Evolutionary conservation across 78 protist species (phyloP), one percentile per base, ranked within the genome.

Genomic region (Ministeria vibrans): DNA sequence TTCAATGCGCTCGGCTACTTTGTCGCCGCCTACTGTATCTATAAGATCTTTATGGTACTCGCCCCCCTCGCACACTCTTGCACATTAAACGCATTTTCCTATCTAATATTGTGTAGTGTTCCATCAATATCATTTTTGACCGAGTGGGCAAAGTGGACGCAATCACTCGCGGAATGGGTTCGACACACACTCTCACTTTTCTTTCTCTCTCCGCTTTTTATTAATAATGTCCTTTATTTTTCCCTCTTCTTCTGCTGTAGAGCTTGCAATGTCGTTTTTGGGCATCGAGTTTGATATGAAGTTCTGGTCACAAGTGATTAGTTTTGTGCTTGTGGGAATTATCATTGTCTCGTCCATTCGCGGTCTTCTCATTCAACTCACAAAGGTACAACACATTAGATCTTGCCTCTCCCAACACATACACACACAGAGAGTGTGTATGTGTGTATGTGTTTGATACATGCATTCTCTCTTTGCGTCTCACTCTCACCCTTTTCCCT

Each of bases 41-140:
- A 86, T 70, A 91, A 91, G 77, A 84, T 91, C 27, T 28, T 88
- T 23, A 91, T 91, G 95, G 88, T 88, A 76, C 3, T n/a, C n/a
- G n/a, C n/a, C n/a, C n/a, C n/a, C n/a, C n/a, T n/a, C n/a, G n/a
- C n/a, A n/a, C n/a, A n/a, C n/a, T n/a, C n/a, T n/a, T n/a, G n/a
- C 59, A 51, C 59, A 51, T 51, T 13, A 51, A 51, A 22, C 59
- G 36, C 34, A 61, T 27, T 28, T 61, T 61, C 30, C 59, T 27
- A 13, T 73, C 77, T 11, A 1, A 2, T 11, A 0, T 18, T 43
- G 34, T 22, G 30, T 80, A 86, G 91, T 42, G 71, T 69, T 41
- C 77, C 32, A 25, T 87, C 34, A 92, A 92, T 76, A 89, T 92
- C 66, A 78, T 92, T 30, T 89, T 80, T 39, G 86, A 89, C 68